Evolutionary conservation across 2,329 filamentous ascomycete species (phyloP).

Genomic region (Penicillium sumatraense): DNA sequence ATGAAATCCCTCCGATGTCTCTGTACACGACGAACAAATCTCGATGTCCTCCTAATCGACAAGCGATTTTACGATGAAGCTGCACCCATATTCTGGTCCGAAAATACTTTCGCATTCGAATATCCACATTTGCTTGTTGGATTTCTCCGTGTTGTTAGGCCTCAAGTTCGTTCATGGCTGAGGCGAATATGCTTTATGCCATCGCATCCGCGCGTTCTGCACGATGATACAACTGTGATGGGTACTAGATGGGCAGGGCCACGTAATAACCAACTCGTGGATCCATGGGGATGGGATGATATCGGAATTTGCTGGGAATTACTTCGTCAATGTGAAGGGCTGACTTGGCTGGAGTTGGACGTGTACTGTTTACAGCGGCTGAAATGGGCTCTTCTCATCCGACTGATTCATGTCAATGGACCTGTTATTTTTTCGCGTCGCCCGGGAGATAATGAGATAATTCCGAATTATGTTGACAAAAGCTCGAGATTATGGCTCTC

Average conservation of each 20-base stretch:
- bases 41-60: conserved; percentile 10
- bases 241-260: neutral
- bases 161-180: conserved; percentile 25
- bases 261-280: neutral
- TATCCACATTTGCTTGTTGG: conserved; percentile 9
- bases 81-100: conserved; percentile 16
- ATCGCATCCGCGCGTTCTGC: neutral
- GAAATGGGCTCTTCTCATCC: conserved; percentile 8
- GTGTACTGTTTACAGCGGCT: neutral
- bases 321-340: conserved; percentile 8
- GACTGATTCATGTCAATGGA: conserved; percentile 5
- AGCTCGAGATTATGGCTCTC: neutral
- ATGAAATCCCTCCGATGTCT: conserved; percentile 13
- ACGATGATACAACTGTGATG: neutral
- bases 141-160: conserved; percentile 12
- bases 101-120: conserved; percentile 22
- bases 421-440: neutral
- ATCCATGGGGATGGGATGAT: conserved; percentile 6
- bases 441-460: neutral
- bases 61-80: conserved; percentile 13
- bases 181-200: conserved; percentile 16
- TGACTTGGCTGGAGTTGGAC: conserved; percentile 9
- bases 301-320: conserved; percentile 8
- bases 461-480: neutral
- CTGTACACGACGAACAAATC: conserved; percentile 10